A percentile compares a stretch with the other conserved stretches of the same genome.
phyloP scores from a whole-genome alignment of 139 green algal species.

The Spirogloea muscicola region DNA sequence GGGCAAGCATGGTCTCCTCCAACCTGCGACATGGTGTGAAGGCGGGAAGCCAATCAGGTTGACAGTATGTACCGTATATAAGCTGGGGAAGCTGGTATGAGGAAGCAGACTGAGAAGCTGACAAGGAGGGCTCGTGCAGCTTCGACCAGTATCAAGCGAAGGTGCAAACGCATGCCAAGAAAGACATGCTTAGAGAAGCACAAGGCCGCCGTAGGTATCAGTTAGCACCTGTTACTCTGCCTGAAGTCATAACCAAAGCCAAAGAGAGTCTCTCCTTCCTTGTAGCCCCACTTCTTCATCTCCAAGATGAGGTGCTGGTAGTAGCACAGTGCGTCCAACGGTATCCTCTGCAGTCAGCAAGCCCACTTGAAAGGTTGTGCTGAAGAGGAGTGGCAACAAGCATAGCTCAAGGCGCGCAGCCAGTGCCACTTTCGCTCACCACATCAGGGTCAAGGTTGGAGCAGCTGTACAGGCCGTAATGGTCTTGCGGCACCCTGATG shows the following conservation, averaged over 20 bases:
- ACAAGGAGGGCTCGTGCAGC: no score
- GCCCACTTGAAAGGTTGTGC: neutral
- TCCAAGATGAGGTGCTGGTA: slow-evolving; percentile 51
- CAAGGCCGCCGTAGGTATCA: neutral
- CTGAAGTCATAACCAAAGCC: slow-evolving; percentile 60
- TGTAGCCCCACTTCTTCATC: slow-evolving; percentile 48
- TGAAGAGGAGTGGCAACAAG: neutral
- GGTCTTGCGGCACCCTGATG: slow-evolving; percentile 36
- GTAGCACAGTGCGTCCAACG: slow-evolving; percentile 49
- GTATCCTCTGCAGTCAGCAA: slow-evolving; percentile 5
- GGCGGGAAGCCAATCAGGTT: neutral
- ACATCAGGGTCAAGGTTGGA: slow-evolving; percentile 51
- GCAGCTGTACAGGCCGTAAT: slow-evolving; percentile 49
- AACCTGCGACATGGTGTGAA: slow-evolving; percentile 17
- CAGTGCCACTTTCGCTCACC: neutral
- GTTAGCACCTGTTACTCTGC: slow-evolving; percentile 46
- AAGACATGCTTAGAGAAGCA: no score
- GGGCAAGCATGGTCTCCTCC: slow-evolving; percentile 21
- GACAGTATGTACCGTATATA: no score
- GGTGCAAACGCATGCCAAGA: no score
- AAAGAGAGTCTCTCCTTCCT: slow-evolving; percentile 51
- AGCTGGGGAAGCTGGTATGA: no score
- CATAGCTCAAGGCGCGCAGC: no score
- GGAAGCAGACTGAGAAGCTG: no score
- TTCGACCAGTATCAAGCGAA: no score